Evolutionary conservation across 176 grass and related monocot genomes (phyloP).

Genomic region (Rhynchospora breviuscula): DNA sequence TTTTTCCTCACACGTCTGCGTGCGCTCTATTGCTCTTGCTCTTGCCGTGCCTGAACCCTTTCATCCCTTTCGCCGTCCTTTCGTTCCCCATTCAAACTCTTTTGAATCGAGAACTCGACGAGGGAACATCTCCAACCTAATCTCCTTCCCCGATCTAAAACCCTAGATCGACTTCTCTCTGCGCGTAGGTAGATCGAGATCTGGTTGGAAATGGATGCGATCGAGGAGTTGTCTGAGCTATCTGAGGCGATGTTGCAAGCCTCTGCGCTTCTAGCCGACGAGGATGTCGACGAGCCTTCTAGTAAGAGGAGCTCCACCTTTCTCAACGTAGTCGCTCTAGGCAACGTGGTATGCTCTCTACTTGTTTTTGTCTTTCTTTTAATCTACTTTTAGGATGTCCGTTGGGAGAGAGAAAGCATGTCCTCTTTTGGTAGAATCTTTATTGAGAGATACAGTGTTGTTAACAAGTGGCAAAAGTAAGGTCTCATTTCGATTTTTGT

Average conservation of each 20-base stretch:
- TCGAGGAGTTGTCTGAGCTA: conserved; percentile 65
- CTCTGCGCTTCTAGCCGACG: conserved; percentile 54
- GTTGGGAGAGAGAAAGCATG: neutral
- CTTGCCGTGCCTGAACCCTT: neutral
- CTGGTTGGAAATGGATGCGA: conserved; percentile 45
- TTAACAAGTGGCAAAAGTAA: neutral
- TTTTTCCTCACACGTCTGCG: neutral
- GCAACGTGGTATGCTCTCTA: conserved; percentile 59
- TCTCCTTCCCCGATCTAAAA: neutral
- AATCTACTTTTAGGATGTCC: conserved; percentile 14
- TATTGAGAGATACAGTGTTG: neutral
- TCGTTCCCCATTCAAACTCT: conserved; percentile 10
- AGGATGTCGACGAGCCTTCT: conserved; percentile 37
- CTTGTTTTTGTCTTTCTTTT: neutral
- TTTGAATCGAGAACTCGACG: neutral
- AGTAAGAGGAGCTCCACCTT: conserved; percentile 47
- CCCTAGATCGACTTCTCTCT: conserved; percentile 22
- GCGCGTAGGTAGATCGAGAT: conserved; percentile 21
- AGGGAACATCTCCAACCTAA: neutral
- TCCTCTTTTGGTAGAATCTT: neutral
- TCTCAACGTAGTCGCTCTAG: conserved; percentile 70
- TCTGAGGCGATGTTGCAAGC: conserved; percentile 60
- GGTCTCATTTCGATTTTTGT: neutral
- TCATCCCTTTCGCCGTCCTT: conserved; percentile 13
- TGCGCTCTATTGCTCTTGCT: neutral